phyloP scores from a whole-genome alignment of 441 rosid species.

The Macaranga tanarius region DNA sequence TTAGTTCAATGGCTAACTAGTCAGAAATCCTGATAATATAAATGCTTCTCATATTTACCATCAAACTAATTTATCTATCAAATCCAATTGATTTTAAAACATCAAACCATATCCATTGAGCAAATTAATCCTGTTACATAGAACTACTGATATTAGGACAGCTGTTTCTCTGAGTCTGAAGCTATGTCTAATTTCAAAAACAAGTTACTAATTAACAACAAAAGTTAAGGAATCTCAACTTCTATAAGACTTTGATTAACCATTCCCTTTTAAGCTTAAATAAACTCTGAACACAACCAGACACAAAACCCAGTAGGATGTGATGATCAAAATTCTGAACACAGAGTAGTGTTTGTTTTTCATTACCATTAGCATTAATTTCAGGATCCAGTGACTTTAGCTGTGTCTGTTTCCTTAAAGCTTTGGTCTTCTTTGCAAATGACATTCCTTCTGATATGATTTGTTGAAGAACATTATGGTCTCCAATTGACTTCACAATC shows the following conservation, averaged over 20 bases:
- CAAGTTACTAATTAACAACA: neutral
- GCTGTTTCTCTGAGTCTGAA: neutral
- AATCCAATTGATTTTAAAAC: neutral
- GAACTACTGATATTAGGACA: too few relatives aligned
- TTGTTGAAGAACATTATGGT: constrained; percentile 55
- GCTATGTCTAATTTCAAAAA: neutral
- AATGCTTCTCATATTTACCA: neutral
- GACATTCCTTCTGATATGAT: constrained; percentile 55
- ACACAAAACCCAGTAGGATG: constrained; percentile 17
- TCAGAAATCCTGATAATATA: neutral
- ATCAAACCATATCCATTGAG: neutral
- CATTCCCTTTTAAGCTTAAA: neutral
- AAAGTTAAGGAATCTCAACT: constrained; percentile 3
- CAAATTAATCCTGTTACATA: neutral
- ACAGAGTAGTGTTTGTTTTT: constrained; percentile 5
- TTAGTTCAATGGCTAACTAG: constrained; percentile 1
- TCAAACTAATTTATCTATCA: neutral
- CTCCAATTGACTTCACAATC: constrained; percentile 69
- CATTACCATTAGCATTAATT: constrained; percentile 40
- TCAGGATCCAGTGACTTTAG: constrained; percentile 28
- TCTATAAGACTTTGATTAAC: neutral
- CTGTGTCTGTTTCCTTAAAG: constrained; percentile 45
- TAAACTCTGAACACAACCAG: constrained; percentile 15
- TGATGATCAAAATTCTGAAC: constrained; percentile 1
- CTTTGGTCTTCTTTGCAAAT: constrained; percentile 48